Base-by-base conservation (phyloP, 208 protist genomes). In the Jaenimonas drosophilae region DNA sequence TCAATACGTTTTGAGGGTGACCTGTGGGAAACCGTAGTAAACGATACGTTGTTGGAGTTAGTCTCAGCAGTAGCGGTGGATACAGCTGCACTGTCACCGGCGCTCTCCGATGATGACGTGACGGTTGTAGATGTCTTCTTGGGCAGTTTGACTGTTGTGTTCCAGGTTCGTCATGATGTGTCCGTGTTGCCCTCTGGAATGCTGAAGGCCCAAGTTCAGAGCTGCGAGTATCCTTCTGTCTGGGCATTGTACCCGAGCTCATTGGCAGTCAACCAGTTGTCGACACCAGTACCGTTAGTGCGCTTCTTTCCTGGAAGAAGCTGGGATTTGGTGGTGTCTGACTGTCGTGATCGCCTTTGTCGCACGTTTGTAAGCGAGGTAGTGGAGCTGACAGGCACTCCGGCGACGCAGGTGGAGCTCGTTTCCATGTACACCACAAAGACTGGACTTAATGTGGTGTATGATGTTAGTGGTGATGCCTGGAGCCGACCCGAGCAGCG, bases 61-160 rank as follows among this genome's bases (percentile, higher is more conserved):
- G 54, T 52, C 39, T 42, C 40, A 11, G 69, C 66, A 40, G 64
- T 79, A 30, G 29, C 45, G 6, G 46, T 46, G 31, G 70, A 69
- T 38, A 69, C 60, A 30, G 66, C 64, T 1, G 36, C 42, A 28
- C 60, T 58, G n/a, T 27, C 75, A 12, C 27, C 45, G 42, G 39
- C 71, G 2, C 49, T 54, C 25, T 44, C 33, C n/a, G 55, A 70
- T 17, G 59, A 75, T 31, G 54, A 78, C 42, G n/a, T n/a, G n/a
- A n/a, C n/a, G n/a, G 44, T 67, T 24, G 59, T 66, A 31, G 49
- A 57, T 14, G 28, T 38, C 9, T 28, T 73, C 19, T 20, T 21
- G 11, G 55, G 49, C 21, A 50, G 42, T 2, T 40, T 34, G 9
- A 39, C 26, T n/a, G 42, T 48, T 6, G 6, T 34, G 19, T 33